Evolutionary conservation across 495 filamentous ascomycete genomes (phyloP).

Genomic region (Pseudoneurospora amorphoporcata): DNA sequence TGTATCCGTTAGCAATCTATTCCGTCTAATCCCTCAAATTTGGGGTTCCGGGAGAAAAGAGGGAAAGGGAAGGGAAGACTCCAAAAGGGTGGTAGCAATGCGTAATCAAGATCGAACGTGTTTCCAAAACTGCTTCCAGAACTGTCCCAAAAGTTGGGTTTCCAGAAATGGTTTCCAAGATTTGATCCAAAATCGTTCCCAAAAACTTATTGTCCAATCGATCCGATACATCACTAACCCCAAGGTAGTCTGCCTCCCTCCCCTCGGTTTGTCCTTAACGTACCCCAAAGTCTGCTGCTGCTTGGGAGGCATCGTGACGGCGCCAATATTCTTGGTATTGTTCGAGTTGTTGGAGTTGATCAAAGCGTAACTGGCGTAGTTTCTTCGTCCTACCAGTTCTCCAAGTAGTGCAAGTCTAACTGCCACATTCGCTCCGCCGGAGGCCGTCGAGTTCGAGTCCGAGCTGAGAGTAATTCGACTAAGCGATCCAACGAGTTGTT

Average conservation of each 20-base stretch:
- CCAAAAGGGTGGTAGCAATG: constrained; percentile 1
- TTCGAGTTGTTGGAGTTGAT: background rate
- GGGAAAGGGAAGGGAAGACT: background rate
- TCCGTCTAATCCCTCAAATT: background rate
- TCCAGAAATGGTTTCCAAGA: too few species aligned
- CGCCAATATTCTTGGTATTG: background rate
- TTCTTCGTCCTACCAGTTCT: background rate
- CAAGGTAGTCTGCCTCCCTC: constrained; percentile 58
- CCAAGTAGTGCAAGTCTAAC: background rate
- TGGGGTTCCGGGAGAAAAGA: background rate
- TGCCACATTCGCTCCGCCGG: background rate
- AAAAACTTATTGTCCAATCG: background rate
- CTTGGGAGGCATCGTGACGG: constrained; percentile 45
- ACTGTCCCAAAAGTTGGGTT: background rate
- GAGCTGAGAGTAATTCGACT: background rate
- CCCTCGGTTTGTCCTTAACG: constrained; percentile 44
- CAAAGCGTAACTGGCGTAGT: background rate
- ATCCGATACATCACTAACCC: constrained; percentile 49
- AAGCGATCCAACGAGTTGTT: background rate
- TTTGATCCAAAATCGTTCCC: too few species aligned
- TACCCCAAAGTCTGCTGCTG: constrained; percentile 85
- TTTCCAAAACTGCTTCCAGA: background rate
- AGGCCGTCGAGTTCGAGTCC: background rate
- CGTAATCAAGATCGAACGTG: background rate
- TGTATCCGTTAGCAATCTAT: background rate